A percentile compares a stretch with the other conserved stretches of the same genome.
Evolutionary conservation across 768 basidiomycete genomes (phyloP).

Genomic region (Suillus clintonianus): DNA sequence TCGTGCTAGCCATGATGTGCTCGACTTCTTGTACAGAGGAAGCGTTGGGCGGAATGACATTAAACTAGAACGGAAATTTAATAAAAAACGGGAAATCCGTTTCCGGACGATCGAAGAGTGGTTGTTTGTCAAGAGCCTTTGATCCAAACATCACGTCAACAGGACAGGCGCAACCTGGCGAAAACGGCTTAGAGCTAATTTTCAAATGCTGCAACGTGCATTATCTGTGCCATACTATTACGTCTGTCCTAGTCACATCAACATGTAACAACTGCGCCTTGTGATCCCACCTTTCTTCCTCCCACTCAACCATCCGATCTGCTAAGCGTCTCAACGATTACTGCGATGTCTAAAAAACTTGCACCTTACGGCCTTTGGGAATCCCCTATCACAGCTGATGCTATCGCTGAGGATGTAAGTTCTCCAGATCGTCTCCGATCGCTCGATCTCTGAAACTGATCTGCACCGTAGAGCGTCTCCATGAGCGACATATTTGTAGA

Average conservation of each 20-base stretch:
- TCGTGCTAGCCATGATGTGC: conserved; percentile 66
- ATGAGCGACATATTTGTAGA: conserved; percentile 56
- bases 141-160: not conserved
- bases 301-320: not conserved
- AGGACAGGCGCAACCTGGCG: not conserved
- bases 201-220: not conserved
- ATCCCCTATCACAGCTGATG: conserved; percentile 53
- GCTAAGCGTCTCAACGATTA: not conserved
- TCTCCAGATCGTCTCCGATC: conserved; percentile 13
- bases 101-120: not conserved
- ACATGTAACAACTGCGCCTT: not conserved
- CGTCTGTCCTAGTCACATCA: not conserved
- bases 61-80: conserved; percentile 6
- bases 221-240: not conserved
- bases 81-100: not conserved
- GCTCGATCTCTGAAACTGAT: not conserved
- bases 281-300: not conserved
- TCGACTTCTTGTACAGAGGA: conserved; percentile 28
- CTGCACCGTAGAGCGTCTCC: conserved; percentile 21
- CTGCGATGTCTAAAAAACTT: conserved; percentile 7
- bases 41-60: conserved; percentile 41
- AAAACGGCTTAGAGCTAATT: not conserved
- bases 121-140: conserved; percentile 2
- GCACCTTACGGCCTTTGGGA: conserved; percentile 64
- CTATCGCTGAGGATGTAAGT: conserved; percentile 44